Conservation (phyloP, 1,284 basidiomycete genomes). For the Heterobasidion parviporum region DNA sequence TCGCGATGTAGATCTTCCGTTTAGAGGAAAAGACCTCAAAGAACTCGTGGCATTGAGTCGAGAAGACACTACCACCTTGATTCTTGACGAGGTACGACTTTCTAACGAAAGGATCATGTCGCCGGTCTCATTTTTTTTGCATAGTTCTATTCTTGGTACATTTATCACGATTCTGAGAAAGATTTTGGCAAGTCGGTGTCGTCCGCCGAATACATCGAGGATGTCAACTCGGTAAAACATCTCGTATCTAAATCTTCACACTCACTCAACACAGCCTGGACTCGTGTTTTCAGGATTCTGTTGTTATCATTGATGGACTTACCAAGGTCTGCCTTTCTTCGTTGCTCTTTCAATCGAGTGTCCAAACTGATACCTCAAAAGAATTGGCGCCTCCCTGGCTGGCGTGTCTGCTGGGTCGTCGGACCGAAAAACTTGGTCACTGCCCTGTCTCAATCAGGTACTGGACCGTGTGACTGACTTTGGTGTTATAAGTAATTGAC, state of each 20-base stretch:
- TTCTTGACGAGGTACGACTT: slow-evolving; percentile 73
- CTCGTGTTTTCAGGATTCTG: slow-evolving; percentile 43
- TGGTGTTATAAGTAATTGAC: background rate
- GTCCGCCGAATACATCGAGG: slow-evolving; percentile 76
- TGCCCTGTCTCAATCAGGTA: slow-evolving; percentile 79
- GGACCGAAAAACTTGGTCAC: slow-evolving; percentile 86
- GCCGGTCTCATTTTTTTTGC: background rate
- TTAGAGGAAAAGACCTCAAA: slow-evolving; percentile 72
- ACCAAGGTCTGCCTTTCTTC: slow-evolving; percentile 60
- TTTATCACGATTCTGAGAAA: slow-evolving; percentile 72
- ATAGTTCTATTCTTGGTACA: slow-evolving; percentile 89
- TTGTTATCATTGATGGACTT: slow-evolving; percentile 85
- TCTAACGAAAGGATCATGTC: background rate
- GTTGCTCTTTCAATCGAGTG: background rate
- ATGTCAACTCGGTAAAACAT: slow-evolving; percentile 63
- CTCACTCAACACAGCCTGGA: background rate
- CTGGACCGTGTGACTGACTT: slow-evolving; percentile 9
- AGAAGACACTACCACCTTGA: slow-evolving; percentile 66
- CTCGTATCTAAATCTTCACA: background rate
- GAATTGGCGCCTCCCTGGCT: slow-evolving; percentile 89
- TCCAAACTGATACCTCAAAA: slow-evolving; percentile 17
- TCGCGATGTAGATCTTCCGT: background rate
- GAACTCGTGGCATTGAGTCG: slow-evolving; percentile 69
- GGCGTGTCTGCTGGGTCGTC: slow-evolving; percentile 94
- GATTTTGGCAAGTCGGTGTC: slow-evolving; percentile 77